A percentile compares a stretch with the other conserved stretches of the same genome.
These are phyloP conservation scores for Brettanomyces custersianus DNA, from an alignment of 805 yeast species.

Conservation along the genomic window DNA sequence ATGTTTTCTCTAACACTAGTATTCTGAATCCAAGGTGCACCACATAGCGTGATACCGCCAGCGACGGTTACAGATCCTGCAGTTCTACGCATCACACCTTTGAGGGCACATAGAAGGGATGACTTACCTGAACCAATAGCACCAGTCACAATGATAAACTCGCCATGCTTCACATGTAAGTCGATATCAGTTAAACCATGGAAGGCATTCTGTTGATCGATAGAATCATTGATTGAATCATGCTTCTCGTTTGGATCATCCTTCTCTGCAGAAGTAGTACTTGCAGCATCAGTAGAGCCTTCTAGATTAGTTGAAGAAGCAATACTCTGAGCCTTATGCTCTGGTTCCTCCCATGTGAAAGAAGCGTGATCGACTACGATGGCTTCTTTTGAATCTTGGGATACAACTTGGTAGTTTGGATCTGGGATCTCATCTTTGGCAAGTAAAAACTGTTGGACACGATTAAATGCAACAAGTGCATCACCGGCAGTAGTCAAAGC, in stretches of 20 bases:
- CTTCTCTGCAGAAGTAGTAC: neutral
- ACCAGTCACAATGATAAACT: conserved; percentile 69
- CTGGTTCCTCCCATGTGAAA: conserved; percentile 53
- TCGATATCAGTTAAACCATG: conserved; percentile 41
- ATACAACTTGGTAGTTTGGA: conserved; percentile 10
- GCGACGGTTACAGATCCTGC: conserved; percentile 43
- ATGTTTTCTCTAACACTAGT: conserved; percentile 72
- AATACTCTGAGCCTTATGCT: neutral
- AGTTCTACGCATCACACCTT: conserved; percentile 55
- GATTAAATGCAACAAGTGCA: conserved; percentile 53
- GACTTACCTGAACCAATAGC: conserved; percentile 78
- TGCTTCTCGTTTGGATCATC: neutral
- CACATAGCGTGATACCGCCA: conserved; percentile 42
- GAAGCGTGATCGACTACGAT: conserved; percentile 42
- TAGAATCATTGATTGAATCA: neutral
- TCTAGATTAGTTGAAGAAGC: neutral
- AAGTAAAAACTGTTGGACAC: conserved; percentile 47
- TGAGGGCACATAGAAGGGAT: conserved; percentile 58
- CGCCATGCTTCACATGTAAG: conserved; percentile 49
- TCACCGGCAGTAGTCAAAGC: conserved; percentile 63
- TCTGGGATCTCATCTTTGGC: conserved; percentile 28
- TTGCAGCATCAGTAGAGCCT: too few relatives aligned
- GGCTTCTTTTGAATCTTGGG: conserved; percentile 25
- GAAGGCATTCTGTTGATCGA: too few relatives aligned
- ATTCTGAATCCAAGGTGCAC: conserved; percentile 75